These are phyloP conservation scores for Linnemannia exigua DNA, from an alignment of 192 early-diverging fungal genomes.

Conservation along the genomic window DNA sequence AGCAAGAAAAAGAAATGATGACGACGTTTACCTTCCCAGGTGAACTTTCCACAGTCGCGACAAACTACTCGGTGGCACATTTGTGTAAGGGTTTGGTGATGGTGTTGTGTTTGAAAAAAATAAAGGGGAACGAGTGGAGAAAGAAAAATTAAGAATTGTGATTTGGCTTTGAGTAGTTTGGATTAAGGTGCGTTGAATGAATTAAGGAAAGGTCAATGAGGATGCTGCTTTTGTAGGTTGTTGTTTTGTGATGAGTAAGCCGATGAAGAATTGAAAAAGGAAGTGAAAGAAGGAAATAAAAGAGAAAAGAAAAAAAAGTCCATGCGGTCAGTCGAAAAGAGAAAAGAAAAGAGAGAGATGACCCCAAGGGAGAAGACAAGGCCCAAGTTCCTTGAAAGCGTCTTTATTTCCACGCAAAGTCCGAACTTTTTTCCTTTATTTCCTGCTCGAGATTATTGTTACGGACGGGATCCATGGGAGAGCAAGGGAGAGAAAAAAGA, in stretches of 20 bases:
- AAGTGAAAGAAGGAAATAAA: not conserved
- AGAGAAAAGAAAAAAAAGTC: not conserved
- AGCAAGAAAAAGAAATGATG: not conserved
- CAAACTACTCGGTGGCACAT: constrained; percentile 50
- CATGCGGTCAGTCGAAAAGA: constrained; percentile 6
- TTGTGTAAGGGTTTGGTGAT: not conserved
- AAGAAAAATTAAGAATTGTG: not conserved
- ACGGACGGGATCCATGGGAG: not conserved
- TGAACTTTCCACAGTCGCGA: constrained; percentile 42
- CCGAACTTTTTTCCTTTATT: constrained; percentile 11
- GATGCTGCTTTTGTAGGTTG: not conserved
- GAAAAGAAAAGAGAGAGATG: not conserved
- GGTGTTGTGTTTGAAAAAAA: not conserved
- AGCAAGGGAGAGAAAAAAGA: too few relatives aligned
- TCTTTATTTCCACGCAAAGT: constrained; percentile 37
- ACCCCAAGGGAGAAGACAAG: too few relatives aligned
- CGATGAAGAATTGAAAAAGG: constrained; percentile 6
- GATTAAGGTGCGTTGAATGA: not conserved
- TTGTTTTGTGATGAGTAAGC: not conserved
- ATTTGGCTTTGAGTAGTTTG: not conserved
- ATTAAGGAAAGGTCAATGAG: not conserved
- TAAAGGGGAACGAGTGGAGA: not conserved
- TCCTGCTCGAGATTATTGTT: not conserved
- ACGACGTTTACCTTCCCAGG: constrained; percentile 40
- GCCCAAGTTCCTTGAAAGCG: not conserved